Percentiles rank a stretch among this genome's conserved stretches.
phyloP scores from a whole-genome alignment of 2,329 filamentous ascomycete genomes.

The Alternaria gansuensis region DNA sequence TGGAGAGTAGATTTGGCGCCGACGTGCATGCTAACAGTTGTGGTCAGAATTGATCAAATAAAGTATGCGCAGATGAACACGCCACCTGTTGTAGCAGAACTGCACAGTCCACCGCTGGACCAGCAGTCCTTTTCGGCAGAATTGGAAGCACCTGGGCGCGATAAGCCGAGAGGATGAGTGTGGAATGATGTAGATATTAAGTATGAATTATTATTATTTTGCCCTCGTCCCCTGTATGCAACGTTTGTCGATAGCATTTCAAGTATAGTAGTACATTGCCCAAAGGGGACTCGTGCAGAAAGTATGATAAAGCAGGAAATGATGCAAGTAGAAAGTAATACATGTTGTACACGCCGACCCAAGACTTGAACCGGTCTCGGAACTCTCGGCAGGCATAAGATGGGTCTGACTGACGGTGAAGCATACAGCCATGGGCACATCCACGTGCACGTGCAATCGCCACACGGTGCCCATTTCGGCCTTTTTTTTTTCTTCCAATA shows the following conservation, averaged over 20 bases:
- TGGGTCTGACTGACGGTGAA: not conserved
- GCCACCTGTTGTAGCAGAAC: conserved; percentile 27
- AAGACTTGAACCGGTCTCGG: not conserved
- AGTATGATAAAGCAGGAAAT: not conserved
- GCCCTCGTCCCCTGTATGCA: not conserved
- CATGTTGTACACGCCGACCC: not conserved
- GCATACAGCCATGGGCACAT: not conserved
- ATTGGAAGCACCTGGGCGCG: conserved; percentile 34
- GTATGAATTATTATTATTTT: not conserved
- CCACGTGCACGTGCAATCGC: not conserved
- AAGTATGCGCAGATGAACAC: conserved; percentile 28
- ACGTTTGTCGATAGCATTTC: not conserved
- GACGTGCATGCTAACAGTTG: conserved; percentile 4
- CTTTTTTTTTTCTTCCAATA: conserved; percentile 1
- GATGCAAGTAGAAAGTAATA: not conserved
- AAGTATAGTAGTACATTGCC: conserved; percentile 1
- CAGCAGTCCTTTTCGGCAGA: conserved; percentile 38
- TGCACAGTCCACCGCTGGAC: conserved; percentile 36
- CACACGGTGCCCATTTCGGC: conserved; percentile 7
- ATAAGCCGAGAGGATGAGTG: conserved; percentile 13
- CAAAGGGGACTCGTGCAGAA: not conserved
- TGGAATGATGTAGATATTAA: not conserved
- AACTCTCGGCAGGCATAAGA: conserved; percentile 1
- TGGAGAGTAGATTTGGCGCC: not conserved
- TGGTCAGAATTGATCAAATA: conserved; percentile 32